Conservation (phyloP, 2,329 filamentous ascomycete species). For the Cercospora zeae-maydis region DNA sequence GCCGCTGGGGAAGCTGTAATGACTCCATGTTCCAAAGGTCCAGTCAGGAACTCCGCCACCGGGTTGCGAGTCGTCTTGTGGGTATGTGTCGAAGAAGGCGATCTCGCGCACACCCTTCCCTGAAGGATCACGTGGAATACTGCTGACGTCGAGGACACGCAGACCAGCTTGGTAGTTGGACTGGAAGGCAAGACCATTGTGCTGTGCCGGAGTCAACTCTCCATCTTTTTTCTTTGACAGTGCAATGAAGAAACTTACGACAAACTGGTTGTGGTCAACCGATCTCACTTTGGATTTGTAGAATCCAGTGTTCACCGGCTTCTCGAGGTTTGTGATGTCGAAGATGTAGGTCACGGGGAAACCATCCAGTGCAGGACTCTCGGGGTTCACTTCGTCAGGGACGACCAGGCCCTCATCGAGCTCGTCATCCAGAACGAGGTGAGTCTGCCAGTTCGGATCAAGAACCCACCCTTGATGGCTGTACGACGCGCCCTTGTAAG, state of each 20-base stretch:
- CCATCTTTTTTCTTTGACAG: neutral
- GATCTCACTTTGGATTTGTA: conserved; percentile 37
- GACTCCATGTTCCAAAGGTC: conserved; percentile 46
- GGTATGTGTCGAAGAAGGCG: conserved; percentile 52
- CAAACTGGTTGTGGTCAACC: conserved; percentile 46
- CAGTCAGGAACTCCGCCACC: conserved; percentile 39
- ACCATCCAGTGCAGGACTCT: conserved; percentile 16
- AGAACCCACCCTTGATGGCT: conserved; percentile 55
- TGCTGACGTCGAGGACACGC: conserved; percentile 38
- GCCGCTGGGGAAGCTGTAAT: conserved; percentile 50
- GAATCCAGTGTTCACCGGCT: conserved; percentile 42
- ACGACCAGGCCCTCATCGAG: conserved; percentile 44
- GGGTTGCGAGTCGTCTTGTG: conserved; percentile 45
- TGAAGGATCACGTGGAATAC: conserved; percentile 43
- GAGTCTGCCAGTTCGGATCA: conserved; percentile 41
- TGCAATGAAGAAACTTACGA: conserved; percentile 17
- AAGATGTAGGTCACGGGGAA: conserved; percentile 47
- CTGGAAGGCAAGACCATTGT: conserved; percentile 39
- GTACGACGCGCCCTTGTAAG: conserved; percentile 50
- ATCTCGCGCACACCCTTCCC: conserved; percentile 47
- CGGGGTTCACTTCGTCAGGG: conserved; percentile 10
- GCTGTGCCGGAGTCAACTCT: neutral
- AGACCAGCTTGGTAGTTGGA: conserved; percentile 40
- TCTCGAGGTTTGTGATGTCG: conserved; percentile 46
- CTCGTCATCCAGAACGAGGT: conserved; percentile 53